Percentiles rank a stretch among this genome's conserved stretches.
These are phyloP conservation scores for Vigna nakashimae DNA, from an alignment of 306 rosid species.

Conservation along the genomic window DNA sequence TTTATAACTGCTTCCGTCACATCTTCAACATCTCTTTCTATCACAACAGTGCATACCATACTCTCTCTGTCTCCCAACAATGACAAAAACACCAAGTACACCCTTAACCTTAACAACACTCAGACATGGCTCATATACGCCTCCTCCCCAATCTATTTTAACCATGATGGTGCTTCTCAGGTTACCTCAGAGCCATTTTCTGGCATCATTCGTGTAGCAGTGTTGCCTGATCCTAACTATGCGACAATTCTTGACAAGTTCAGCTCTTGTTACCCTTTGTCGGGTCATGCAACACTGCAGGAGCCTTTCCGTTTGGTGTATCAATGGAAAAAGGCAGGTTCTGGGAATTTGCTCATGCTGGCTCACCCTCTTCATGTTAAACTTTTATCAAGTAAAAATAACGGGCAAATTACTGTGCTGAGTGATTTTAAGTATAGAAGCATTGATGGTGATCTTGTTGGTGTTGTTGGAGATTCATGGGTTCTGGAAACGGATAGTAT, in stretches of 20 bases:
- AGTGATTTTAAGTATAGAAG: slow-evolving; percentile 71
- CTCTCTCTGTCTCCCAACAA: slow-evolving; percentile 57
- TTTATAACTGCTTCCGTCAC: slow-evolving; percentile 62
- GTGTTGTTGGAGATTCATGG: slow-evolving; percentile 89
- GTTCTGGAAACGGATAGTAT: slow-evolving; percentile 57
- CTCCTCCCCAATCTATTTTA: slow-evolving; percentile 58
- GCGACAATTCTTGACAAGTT: slow-evolving; percentile 65
- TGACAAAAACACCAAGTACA: slow-evolving; percentile 61
- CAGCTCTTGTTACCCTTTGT: slow-evolving; percentile 75
- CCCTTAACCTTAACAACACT: slow-evolving; percentile 65
- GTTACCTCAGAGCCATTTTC: slow-evolving; percentile 60
- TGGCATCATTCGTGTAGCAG: slow-evolving; percentile 69
- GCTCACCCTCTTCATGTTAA: slow-evolving; percentile 89
- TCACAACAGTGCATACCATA: slow-evolving; percentile 69
- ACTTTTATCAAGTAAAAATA: slow-evolving; percentile 44
- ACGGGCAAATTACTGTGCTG: slow-evolving; percentile 49
- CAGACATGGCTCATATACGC: slow-evolving; percentile 85
- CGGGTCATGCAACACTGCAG: slow-evolving; percentile 60
- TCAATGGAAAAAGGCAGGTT: slow-evolving; percentile 73
- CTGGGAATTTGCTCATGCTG: slow-evolving; percentile 76
- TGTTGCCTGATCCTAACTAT: slow-evolving; percentile 53
- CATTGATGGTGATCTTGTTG: slow-evolving; percentile 90
- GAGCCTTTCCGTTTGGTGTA: slow-evolving; percentile 64
- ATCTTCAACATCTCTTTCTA: slow-evolving; percentile 51
- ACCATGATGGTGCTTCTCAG: slow-evolving; percentile 33